Conservation (phyloP, 2,329 filamentous ascomycete genomes). For the Cylindrodendrum hubeiense region DNA sequence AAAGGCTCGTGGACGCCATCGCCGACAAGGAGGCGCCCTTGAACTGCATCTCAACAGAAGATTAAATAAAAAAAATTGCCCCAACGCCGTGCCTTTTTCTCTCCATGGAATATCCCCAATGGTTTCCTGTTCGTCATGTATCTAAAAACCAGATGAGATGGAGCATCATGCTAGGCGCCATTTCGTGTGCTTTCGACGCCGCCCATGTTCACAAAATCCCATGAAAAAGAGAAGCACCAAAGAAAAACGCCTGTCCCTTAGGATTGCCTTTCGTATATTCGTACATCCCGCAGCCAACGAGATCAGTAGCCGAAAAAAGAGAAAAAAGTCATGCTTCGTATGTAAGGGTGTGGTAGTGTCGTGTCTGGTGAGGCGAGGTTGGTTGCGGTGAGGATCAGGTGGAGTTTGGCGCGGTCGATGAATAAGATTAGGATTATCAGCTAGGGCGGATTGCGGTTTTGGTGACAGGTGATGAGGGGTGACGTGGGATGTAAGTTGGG, state of each 20-base stretch:
- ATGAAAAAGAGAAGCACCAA: constrained; percentile 23
- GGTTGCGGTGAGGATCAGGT: constrained; percentile 8
- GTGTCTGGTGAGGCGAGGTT: constrained; percentile 8
- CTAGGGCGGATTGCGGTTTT: constrained; percentile 25
- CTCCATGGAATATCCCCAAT: constrained; percentile 25
- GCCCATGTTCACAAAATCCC: constrained; percentile 30
- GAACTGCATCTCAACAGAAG: constrained; percentile 12
- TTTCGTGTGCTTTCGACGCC: constrained; percentile 41
- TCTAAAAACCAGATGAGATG: constrained; percentile 37
- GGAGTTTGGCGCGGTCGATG: constrained; percentile 4
- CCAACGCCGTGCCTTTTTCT: constrained; percentile 42
- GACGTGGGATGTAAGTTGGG: constrained; percentile 2
- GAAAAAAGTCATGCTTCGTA: constrained; percentile 24
- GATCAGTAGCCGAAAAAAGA: constrained; percentile 20
- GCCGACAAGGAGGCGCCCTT: neutral
- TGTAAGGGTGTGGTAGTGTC: constrained; percentile 11
- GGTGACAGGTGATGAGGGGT: constrained; percentile 12
- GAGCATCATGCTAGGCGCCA: constrained; percentile 36
- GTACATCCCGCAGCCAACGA: constrained; percentile 36
- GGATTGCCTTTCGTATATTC: constrained; percentile 35
- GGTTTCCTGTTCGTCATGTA: constrained; percentile 39
- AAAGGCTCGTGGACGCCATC: neutral
- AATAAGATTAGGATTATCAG: constrained; percentile 41
- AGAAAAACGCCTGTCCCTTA: constrained; percentile 32
- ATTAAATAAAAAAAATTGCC: constrained; percentile 23